These are phyloP conservation scores for Ophiostoma sp. DNA, from an alignment of 2,329 filamentous ascomycete genomes.

Conservation along the genomic window DNA sequence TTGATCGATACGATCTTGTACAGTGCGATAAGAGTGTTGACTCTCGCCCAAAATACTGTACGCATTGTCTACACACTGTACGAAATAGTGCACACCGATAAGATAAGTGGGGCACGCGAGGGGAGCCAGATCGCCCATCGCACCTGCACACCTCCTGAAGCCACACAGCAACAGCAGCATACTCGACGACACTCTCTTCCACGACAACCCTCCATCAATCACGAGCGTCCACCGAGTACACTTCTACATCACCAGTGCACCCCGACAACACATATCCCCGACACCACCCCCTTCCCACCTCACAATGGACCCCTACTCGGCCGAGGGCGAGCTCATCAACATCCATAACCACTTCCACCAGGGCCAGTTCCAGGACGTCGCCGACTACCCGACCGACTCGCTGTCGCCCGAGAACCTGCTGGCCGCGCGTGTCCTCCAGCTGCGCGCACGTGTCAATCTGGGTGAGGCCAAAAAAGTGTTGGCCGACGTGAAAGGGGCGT, in stretches of 20 bases:
- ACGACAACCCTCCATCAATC: neutral
- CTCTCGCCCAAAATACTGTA: no score
- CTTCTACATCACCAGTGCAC: neutral
- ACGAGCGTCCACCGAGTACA: neutral
- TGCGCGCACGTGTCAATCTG: constrained; percentile 80
- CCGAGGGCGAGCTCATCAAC: constrained; percentile 71
- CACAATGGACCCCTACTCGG: constrained; percentile 67
- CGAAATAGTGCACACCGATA: neutral
- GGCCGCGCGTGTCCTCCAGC: constrained; percentile 73
- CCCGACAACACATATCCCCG: neutral
- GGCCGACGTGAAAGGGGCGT: constrained; percentile 61
- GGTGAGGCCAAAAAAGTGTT: constrained; percentile 75
- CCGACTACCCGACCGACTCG: constrained; percentile 79
- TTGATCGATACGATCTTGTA: neutral
- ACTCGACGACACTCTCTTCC: neutral
- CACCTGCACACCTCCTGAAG: constrained; percentile 8
- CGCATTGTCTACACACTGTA: neutral
- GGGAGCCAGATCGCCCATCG: constrained; percentile 22
- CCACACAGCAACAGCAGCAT: neutral
- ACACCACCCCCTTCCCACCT: neutral
- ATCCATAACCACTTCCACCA: constrained; percentile 71
- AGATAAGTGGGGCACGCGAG: constrained; percentile 17
- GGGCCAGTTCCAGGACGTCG: constrained; percentile 82
- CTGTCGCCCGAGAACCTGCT: constrained; percentile 78
- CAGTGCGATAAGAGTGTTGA: constrained; percentile 6